A percentile compares a stretch with the other conserved stretches of the same genome.
Evolutionary conservation across 345 rosid genomes (phyloP).

Genomic region (Trapa incisa): DNA sequence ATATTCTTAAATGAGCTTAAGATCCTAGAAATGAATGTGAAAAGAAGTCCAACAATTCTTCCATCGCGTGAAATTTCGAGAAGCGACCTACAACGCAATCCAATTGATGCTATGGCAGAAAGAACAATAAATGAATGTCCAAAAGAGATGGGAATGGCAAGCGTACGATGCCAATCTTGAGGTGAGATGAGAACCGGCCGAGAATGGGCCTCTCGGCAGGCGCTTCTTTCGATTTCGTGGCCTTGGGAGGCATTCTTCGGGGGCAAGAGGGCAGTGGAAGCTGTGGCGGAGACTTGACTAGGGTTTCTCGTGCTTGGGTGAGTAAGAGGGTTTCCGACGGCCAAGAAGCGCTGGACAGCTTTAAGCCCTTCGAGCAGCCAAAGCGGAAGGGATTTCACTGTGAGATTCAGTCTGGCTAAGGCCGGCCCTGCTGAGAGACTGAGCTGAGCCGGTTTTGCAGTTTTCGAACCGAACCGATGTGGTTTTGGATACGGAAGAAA

Average conservation of each 20-base stretch:
- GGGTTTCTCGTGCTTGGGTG: conserved; percentile 19
- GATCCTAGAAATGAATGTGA: neutral
- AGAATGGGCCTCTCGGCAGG: conserved; percentile 87
- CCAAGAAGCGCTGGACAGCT: neutral
- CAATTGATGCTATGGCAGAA: no score
- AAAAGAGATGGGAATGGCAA: neutral
- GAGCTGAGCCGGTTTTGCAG: neutral
- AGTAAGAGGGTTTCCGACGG: neutral
- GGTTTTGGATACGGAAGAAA: neutral
- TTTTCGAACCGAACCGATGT: neutral
- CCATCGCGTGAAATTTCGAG: neutral
- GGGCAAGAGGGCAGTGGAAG: neutral
- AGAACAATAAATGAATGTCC: neutral
- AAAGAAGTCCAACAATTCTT: neutral
- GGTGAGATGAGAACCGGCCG: conserved; percentile 98
- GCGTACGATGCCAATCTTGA: conserved; percentile 91
- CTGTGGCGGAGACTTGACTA: conserved; percentile 9
- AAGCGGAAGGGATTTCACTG: neutral
- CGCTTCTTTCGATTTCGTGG: conserved; percentile 76
- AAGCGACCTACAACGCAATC: neutral
- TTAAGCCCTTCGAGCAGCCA: no score
- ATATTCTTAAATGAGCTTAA: neutral
- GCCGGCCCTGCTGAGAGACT: neutral
- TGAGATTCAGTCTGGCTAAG: neutral
- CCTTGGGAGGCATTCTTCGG: conserved; percentile 80